Evolutionary conservation across 192 early-diverging fungal species (phyloP), one percentile per base, ranked within the genome.

Genomic region (Mortierella alpina): DNA sequence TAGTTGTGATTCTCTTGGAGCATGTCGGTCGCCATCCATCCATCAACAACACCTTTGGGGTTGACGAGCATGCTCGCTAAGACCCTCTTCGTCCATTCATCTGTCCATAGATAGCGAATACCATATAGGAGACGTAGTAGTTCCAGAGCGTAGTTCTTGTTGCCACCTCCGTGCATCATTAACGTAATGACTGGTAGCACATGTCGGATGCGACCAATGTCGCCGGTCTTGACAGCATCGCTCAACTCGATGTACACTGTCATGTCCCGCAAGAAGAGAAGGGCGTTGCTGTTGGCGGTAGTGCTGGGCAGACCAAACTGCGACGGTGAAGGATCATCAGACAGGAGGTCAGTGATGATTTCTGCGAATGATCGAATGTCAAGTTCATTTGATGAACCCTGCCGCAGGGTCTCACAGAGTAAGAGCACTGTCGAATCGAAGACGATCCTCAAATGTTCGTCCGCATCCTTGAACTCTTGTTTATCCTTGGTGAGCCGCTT

Each of bases 121-220:
- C 70, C 52, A 56, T 63, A 63, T 7, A 72, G 45, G 52, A 72
- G 61, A 57, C 53, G 60, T 52, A 72, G 9, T 42, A 72, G 23
- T 12, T 72, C 70, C 63, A 31, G 59, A 0, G 60, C 70, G 45
- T 72, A 72, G 60, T 72, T 72, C 52, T 40, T 72, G 23, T 54
- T 72, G 53, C 70, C 61, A 47, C 70, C 61, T 49, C 60, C 70
- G 54, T 72, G 70, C 60, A 72, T 63, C 70, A 72, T 72, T 50
- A 72, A 41, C 14, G 70, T 72, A 12, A 72, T 72, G 60, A n/a
- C 56, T 51, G 52, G 59, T 17, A 72, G 31, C 2, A 72, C 0
- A 44, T 47, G 22, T 2, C 22, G 17, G 45, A 72, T 63, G 50
- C 70, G 44, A n/a, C 70, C 70, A 50, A 72, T 63, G 31, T 72